These are phyloP conservation scores for Yarrowia galli DNA, from an alignment of 1,139 yeast genomes.

Conservation along the genomic window DNA sequence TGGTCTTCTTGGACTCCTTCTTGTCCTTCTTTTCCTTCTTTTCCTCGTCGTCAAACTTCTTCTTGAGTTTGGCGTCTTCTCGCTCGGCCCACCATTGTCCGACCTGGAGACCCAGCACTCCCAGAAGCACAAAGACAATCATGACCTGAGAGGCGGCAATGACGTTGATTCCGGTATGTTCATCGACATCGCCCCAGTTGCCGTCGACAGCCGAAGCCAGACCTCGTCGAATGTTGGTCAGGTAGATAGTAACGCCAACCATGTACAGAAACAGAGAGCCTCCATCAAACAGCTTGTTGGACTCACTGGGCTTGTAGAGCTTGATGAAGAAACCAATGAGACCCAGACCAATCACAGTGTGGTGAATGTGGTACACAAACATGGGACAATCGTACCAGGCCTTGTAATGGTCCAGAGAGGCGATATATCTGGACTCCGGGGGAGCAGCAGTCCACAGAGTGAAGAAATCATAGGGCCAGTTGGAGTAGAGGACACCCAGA, in stretches of 20 bases:
- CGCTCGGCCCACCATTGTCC: conserved; percentile 91
- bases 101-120: conserved; percentile 81
- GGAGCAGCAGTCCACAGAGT: conserved; percentile 72
- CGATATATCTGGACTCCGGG: conserved; percentile 61
- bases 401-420: conserved; percentile 75
- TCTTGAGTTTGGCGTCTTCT: conserved; percentile 61
- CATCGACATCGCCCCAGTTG: conserved; percentile 93
- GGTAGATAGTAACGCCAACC: conserved; percentile 75
- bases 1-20: conserved; percentile 40
- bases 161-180: conserved; percentile 84
- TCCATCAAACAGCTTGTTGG: conserved; percentile 86
- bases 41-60: conserved; percentile 48
- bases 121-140: conserved; percentile 72
- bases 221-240: conserved; percentile 88
- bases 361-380: conserved; percentile 66
- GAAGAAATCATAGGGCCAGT: conserved; percentile 80
- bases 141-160: conserved; percentile 89
- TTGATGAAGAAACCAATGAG: conserved; percentile 76
- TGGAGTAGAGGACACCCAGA: conserved; percentile 78
- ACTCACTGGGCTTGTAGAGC: conserved; percentile 83
- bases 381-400: conserved; percentile 72
- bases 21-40: conserved; percentile 44
- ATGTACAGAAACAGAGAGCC: conserved; percentile 78
- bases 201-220: conserved; percentile 71
- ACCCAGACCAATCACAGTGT: conserved; percentile 66